These are phyloP conservation scores for Neurospora sp. DNA, from an alignment of 495 filamentous ascomycete genomes.

Conservation along the genomic window DNA sequence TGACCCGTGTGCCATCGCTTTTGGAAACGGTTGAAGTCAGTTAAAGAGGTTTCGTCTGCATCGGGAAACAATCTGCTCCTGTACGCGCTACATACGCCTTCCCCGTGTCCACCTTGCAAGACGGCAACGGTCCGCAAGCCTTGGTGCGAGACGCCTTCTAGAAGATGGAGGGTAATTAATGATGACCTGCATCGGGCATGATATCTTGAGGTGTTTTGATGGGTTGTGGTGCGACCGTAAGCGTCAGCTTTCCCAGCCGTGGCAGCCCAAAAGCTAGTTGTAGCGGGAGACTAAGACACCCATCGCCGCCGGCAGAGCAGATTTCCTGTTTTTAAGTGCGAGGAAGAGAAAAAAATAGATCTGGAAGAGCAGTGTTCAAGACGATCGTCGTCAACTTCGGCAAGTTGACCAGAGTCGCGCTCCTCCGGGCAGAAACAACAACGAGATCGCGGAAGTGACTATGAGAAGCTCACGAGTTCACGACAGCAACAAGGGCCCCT, in stretches of 20 bases:
- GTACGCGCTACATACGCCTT: background rate
- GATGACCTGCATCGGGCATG: background rate
- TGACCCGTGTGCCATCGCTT: background rate
- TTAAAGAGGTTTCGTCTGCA: background rate
- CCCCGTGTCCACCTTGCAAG: background rate
- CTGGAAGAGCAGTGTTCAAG: background rate
- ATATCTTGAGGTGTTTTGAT: background rate
- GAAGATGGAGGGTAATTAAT: background rate
- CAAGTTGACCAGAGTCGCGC: background rate
- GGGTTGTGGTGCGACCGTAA: background rate
- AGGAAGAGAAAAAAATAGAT: background rate
- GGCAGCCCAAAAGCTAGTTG: background rate
- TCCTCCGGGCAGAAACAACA: background rate
- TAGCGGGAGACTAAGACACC: background rate
- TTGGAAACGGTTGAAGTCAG: background rate
- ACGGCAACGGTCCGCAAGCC: background rate
- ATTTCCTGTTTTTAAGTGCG: background rate
- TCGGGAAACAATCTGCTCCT: background rate
- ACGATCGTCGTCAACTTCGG: background rate
- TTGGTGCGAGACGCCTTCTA: background rate
- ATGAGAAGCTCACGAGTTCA: background rate
- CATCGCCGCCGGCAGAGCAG: background rate
- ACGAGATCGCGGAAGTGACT: background rate
- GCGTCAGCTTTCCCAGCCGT: background rate
- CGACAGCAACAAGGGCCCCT: background rate